Evolutionary conservation across 148 eudicot species (phyloP).

Genomic region (Drosera capensis): DNA sequence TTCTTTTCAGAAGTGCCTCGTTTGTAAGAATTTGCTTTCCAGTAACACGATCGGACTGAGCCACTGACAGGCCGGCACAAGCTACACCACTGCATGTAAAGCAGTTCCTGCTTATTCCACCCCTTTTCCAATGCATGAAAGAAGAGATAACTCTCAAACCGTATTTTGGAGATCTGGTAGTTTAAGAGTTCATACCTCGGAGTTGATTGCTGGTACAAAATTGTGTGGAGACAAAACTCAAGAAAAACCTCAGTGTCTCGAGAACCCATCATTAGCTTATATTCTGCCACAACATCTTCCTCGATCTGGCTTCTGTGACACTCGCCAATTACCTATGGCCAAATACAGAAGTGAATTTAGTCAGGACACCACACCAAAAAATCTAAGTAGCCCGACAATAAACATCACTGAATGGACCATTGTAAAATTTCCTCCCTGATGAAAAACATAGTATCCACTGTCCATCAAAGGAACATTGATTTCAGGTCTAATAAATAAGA

Average conservation of each 20-base stretch:
- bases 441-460: too few relatives aligned
- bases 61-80: constrained; percentile 71
- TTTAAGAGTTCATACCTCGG: constrained; percentile 38
- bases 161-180: neutral
- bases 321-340: constrained; percentile 88
- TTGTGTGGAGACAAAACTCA: constrained; percentile 72
- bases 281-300: constrained; percentile 48
- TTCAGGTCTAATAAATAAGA: too few relatives aligned
- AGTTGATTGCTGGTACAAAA: constrained; percentile 57
- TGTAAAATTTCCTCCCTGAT: too few relatives aligned
- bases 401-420: too few relatives aligned
- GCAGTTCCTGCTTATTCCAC: constrained; percentile 1
- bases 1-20: constrained; percentile 42
- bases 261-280: constrained; percentile 32
- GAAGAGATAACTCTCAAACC: constrained; percentile 1
- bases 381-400: too few relatives aligned
- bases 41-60: constrained; percentile 61
- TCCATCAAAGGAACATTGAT: too few relatives aligned
- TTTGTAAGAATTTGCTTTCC: constrained; percentile 45
- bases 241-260: constrained; percentile 57
- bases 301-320: constrained; percentile 44
- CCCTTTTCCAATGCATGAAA: constrained; percentile 3
- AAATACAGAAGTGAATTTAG: constrained; percentile 15
- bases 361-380: too few relatives aligned
- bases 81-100: constrained; percentile 43